These are phyloP conservation scores for Vitis vinifera DNA, from an alignment of 164 flowering plant species.

Conservation along the genomic window ASM3070453v1 NC_081818.1:22974501-22975000, in stretches of 20 bases:
- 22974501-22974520: too few relatives aligned
- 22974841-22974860: too few relatives aligned
- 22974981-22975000: slow-evolving; percentile 3
- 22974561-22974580: neutral
- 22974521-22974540: too few relatives aligned
- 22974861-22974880: neutral
- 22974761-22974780: neutral
- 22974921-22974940: slow-evolving; percentile 3
- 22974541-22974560: neutral
- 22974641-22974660: neutral
- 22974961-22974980: slow-evolving; percentile 5
- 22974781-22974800: neutral
- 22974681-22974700: neutral
- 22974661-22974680: neutral
- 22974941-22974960: neutral
- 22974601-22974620: neutral
- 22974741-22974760: neutral
- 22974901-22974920: slow-evolving; percentile 15
- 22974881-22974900: slow-evolving; percentile 7
- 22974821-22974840: neutral
- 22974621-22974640: too few relatives aligned
- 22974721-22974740: neutral
- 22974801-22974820: neutral
- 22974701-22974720: neutral
- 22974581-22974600: neutral